Conservation (phyloP, 441 rosid genomes). For the Manihot esculenta region DNA sequence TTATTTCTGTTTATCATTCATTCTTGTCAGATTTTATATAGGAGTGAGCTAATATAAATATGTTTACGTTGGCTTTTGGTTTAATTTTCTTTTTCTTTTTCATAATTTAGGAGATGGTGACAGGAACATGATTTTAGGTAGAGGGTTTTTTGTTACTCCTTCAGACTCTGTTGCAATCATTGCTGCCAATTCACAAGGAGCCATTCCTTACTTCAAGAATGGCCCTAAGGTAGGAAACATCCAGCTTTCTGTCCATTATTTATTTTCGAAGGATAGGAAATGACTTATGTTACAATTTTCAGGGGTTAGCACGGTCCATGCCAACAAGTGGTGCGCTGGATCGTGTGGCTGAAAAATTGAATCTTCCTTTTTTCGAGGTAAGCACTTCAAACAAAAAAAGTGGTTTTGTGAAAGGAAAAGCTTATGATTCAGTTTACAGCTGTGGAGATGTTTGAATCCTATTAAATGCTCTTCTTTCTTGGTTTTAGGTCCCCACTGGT, state of each 20-base stretch:
- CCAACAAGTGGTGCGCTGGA: conserved; percentile 98
- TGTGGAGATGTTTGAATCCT: conserved; percentile 15
- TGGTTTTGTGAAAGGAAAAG: conserved; percentile 10
- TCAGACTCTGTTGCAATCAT: conserved; percentile 94
- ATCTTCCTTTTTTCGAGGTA: conserved; percentile 91
- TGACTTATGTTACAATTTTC: conserved; percentile 26
- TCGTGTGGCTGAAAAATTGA: conserved; percentile 82
- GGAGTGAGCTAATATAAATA: too few species aligned
- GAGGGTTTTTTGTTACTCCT: conserved; percentile 82
- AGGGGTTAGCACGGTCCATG: conserved; percentile 97
- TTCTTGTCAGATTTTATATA: neutral
- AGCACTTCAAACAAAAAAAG: conserved; percentile 12
- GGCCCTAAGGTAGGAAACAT: conserved; percentile 67
- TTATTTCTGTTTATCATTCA: neutral
- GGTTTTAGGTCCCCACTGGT: conserved; percentile 86
- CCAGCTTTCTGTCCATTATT: conserved; percentile 13
- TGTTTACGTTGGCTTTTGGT: neutral
- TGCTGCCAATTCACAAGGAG: conserved; percentile 86
- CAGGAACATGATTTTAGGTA: conserved; percentile 95
- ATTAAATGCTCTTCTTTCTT: conserved; percentile 20
- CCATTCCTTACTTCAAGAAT: conserved; percentile 75
- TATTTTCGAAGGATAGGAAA: conserved; percentile 11
- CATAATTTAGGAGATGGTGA: conserved; percentile 80
- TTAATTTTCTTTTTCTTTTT: neutral
- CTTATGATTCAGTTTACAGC: neutral